A percentile compares a stretch with the other conserved stretches of the same genome.
phyloP scores from a whole-genome alignment of 2,329 filamentous ascomycete species.

The Metarhizium anisopliae region DNA sequence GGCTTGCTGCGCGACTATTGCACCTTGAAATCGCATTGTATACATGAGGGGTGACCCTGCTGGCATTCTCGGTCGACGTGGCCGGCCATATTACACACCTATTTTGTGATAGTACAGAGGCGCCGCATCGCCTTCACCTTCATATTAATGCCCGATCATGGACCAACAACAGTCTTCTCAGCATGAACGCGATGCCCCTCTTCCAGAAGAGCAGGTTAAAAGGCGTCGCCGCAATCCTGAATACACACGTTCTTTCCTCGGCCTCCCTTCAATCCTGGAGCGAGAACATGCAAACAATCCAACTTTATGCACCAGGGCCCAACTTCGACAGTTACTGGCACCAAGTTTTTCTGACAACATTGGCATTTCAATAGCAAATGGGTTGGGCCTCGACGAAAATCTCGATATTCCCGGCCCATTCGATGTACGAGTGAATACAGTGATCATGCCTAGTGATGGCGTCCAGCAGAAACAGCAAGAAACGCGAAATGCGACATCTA shows the following conservation, averaged over 20 bases:
- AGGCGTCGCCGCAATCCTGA: not conserved
- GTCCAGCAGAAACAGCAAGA: not conserved
- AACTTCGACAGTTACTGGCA: not conserved
- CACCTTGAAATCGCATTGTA: not conserved
- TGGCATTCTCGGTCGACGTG: not conserved
- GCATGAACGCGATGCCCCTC: not conserved
- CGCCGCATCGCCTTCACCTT: not conserved
- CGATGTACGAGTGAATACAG: not conserved
- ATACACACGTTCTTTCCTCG: slow-evolving; percentile 1
- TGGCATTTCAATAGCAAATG: not conserved
- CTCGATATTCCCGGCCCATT: not conserved
- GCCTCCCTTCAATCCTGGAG: slow-evolving; percentile 3
- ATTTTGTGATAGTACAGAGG: not conserved
- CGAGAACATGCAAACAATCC: not conserved
- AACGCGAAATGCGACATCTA: not conserved
- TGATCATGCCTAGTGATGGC: not conserved
- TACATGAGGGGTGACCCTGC: not conserved
- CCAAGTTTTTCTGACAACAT: not conserved
- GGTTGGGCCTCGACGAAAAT: not conserved
- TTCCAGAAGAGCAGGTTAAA: not conserved
- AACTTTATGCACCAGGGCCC: not conserved
- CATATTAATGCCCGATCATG: not conserved
- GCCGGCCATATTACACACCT: not conserved
- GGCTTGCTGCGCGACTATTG: not conserved
- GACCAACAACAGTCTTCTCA: not conserved